Conservation (phyloP, 352 stramenopile genomes). For the Halophytophthora polymorphica region DNA sequence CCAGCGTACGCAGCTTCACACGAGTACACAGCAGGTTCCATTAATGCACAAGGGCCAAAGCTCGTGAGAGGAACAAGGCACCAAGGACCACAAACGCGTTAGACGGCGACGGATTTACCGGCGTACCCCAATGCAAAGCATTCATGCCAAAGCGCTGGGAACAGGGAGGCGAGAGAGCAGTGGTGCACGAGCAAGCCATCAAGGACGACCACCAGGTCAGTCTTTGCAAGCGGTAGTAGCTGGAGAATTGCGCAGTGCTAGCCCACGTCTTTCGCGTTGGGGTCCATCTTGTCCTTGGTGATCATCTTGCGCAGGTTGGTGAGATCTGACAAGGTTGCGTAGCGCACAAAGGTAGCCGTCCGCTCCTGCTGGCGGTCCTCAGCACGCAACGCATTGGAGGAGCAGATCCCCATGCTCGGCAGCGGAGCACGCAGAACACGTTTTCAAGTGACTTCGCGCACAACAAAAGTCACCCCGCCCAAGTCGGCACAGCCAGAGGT, state of each 20-base stretch:
- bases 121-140: slow-evolving; percentile 69
- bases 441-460: too few relatives aligned
- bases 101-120: not conserved
- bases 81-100: too few relatives aligned
- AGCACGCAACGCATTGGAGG: slow-evolving; percentile 8
- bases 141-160: slow-evolving; percentile 77
- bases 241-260: not conserved
- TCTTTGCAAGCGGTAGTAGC: too few relatives aligned
- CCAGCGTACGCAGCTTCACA: slow-evolving; percentile 53
- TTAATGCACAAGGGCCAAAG: too few relatives aligned
- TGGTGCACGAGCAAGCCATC: not conserved
- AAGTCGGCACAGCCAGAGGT: too few relatives aligned
- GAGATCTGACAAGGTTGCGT: slow-evolving; percentile 50
- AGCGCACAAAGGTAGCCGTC: slow-evolving; percentile 51
- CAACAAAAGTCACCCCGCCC: too few relatives aligned
- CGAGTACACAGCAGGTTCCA: not conserved
- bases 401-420: slow-evolving; percentile 13
- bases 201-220: too few relatives aligned
- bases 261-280: slow-evolving; percentile 58
- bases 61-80: too few relatives aligned
- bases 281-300: slow-evolving; percentile 40
- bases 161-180: not conserved
- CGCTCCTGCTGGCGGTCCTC: slow-evolving; percentile 35
- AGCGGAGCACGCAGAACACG: too few relatives aligned
- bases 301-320: slow-evolving; percentile 47